phyloP scores from a whole-genome alignment of 805 yeast genomes.

The Saccharomycopsis oosterbeekiorum region DNA sequence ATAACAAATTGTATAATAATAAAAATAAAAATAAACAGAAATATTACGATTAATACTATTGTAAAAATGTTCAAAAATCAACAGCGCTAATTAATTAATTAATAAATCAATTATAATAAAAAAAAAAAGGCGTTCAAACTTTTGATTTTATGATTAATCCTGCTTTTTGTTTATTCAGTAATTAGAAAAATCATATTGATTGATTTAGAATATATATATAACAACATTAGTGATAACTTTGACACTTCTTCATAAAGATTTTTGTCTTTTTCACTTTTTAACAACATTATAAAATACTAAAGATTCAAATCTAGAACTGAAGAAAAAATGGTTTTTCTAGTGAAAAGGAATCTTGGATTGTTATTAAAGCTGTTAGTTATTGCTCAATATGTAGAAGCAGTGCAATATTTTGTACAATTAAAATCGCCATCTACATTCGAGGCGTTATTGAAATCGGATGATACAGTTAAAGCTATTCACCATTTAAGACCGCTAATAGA shows the following conservation, averaged over 20 bases:
- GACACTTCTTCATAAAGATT: not conserved
- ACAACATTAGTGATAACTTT: not conserved
- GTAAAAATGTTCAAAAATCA: not conserved
- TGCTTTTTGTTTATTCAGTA: too few relatives aligned
- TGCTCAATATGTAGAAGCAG: not conserved
- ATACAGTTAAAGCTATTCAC: slow-evolving; percentile 19
- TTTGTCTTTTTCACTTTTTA: not conserved
- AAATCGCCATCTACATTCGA: slow-evolving; percentile 17
- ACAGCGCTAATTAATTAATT: not conserved
- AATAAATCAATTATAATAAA: too few relatives aligned
- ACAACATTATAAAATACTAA: not conserved
- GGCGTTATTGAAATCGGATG: slow-evolving; percentile 13
- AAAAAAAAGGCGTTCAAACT: too few relatives aligned
- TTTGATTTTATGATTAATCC: too few relatives aligned
- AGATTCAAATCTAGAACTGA: not conserved
- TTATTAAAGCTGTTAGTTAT: not conserved
- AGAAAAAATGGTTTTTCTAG: not conserved
- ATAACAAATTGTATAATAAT: not conserved
- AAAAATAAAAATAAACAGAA: not conserved
- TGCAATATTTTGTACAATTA: slow-evolving; percentile 15
- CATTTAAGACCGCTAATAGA: slow-evolving; percentile 36
- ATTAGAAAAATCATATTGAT: too few relatives aligned
- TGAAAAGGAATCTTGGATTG: not conserved
- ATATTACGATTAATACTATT: not conserved
- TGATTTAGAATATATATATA: too few relatives aligned